These are phyloP conservation scores for Talaromyces pinophilus DNA, from an alignment of 2,329 filamentous ascomycete species.

Conservation along the genomic window DNA sequence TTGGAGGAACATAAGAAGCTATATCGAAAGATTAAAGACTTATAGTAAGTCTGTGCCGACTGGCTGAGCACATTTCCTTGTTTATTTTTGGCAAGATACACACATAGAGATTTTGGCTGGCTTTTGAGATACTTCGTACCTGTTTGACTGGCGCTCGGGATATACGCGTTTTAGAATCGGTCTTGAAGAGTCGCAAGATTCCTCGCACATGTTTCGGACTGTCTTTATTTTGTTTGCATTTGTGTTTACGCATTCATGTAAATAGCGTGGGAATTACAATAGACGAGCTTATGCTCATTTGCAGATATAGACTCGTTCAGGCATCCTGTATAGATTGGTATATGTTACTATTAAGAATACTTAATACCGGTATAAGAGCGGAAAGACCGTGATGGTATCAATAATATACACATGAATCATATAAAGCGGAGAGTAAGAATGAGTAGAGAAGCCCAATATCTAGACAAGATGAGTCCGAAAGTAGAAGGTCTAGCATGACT, in stretches of 20 bases:
- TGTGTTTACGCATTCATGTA: conserved; percentile 3
- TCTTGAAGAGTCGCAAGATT: conserved; percentile 3
- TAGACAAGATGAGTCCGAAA: conserved; percentile 1
- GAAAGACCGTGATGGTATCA: conserved; percentile 7
- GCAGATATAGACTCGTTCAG: neutral
- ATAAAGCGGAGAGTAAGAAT: neutral
- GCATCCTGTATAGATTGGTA: neutral
- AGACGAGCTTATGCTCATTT: neutral
- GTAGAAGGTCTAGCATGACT: neutral
- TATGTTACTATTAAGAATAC: neutral
- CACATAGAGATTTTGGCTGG: conserved; percentile 4
- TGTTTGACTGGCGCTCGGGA: conserved; percentile 12
- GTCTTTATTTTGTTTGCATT: neutral
- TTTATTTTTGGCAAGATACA: neutral
- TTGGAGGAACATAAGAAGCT: conserved; percentile 69
- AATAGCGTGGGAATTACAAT: neutral
- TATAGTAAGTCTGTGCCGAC: conserved; percentile 8
- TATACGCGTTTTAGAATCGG: conserved; percentile 11
- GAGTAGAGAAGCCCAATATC: neutral
- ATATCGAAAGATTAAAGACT: conserved; percentile 48
- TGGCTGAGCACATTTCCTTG: neutral
- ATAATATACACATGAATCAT: neutral
- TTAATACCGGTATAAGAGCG: neutral
- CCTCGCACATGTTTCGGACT: neutral
- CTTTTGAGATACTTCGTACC: neutral